Evolutionary conservation across 2,329 filamentous ascomycete genomes (phyloP), one percentile per base, ranked within the genome.

Genomic region (Penicillium janthinellum): DNA sequence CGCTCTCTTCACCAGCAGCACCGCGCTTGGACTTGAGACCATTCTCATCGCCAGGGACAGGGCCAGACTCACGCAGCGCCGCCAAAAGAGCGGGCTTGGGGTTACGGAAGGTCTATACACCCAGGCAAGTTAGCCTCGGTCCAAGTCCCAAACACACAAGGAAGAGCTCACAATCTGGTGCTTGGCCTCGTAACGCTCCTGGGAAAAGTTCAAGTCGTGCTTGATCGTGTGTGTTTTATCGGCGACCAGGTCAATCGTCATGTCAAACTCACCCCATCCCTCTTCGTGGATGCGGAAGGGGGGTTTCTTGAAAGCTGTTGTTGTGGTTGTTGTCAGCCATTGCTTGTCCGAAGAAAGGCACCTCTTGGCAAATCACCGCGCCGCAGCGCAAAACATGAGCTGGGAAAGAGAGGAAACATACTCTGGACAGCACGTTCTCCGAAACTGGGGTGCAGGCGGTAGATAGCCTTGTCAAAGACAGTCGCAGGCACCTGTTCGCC

Each of bases 181-280:
- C 67, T 89, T 88, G 56, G 87, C 86, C 74, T 97, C 93, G 77
- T 99, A 99, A 63, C 85, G 85, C 62, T 88, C 83, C 66, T 88
- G 84, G 67, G 86, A 84, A 77, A 99, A 99, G 83, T 98, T 97
- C 62, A 99, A 84, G 73, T 99, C 95, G 77, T 99, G 95, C 53
- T 83, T 79, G 65, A 99, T 83, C 14, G 85, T 83, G 71, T 92
- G 86, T 72, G 96, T 94, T 82, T 97, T 97, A 78, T 95, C 92
- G 34, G 90, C 88, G 72, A 88, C 90, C 68, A 96, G 84, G 63
- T 90, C 87, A 71, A 98, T 95, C 50, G 83, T 84, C 88, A 99
- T 94, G 75, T 98, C 95, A 75, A 99, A 99, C 80, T 98, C 95
- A 72, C 95, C 95, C 95, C 95, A 99, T 68, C 95, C 95, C 79